phyloP scores from a whole-genome alignment of 192 early-diverging fungal species.

The Mortierella antarctica region DNA sequence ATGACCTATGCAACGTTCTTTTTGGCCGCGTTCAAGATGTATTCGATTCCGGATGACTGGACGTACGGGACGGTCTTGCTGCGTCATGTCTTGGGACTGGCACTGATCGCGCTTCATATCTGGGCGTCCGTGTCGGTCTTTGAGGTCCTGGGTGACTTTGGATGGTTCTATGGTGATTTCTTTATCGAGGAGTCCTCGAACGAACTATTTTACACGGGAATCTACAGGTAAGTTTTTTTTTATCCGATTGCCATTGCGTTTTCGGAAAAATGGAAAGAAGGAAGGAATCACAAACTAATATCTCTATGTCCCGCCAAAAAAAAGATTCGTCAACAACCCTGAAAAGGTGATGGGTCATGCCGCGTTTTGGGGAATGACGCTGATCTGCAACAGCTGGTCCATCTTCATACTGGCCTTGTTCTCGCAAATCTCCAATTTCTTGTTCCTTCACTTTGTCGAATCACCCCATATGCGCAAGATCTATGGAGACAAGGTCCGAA shows the following conservation, averaged over 20 bases:
- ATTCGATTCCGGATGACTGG: constrained; percentile 76
- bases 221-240: constrained; percentile 60
- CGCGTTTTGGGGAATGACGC: constrained; percentile 92
- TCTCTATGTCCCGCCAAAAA: not conserved
- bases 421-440: constrained; percentile 82
- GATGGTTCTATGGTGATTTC: constrained; percentile 99
- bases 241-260: not conserved
- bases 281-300: not conserved
- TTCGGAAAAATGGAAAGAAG: not conserved
- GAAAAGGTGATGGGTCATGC: constrained; percentile 92
- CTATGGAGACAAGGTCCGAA: constrained; percentile 87
- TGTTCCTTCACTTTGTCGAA: constrained; percentile 90
- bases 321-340: constrained; percentile 90
- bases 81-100: constrained; percentile 82
- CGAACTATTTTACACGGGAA: constrained; percentile 87
- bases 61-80: constrained; percentile 78
- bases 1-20: constrained; percentile 94
- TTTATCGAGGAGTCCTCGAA: constrained; percentile 85
- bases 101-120: constrained; percentile 87
- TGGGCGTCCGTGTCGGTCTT: constrained; percentile 93
- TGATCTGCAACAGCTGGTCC: constrained; percentile 82
- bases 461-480: constrained; percentile 90
- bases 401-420: constrained; percentile 87
- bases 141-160: constrained; percentile 93
- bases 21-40: constrained; percentile 81